phyloP scores from a whole-genome alignment of 805 yeast genomes.

The Candida silvatica region DNA sequence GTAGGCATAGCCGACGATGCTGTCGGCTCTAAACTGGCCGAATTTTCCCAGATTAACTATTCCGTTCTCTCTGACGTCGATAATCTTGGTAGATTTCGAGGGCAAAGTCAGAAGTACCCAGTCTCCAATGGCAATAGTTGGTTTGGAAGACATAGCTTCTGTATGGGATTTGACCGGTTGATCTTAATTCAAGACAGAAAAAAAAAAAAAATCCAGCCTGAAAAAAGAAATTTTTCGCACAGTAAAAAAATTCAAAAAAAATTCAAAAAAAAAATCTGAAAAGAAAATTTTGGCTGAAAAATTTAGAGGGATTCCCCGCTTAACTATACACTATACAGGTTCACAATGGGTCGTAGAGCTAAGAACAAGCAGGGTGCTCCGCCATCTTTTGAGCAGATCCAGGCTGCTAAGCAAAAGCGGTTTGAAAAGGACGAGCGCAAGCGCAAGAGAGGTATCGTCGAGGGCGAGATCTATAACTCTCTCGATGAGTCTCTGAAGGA shows the following conservation, averaged over 20 bases:
- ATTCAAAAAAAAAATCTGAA: neutral
- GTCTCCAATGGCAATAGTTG: slow-evolving; percentile 35
- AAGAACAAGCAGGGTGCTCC: slow-evolving; percentile 92
- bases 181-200: too few relatives aligned
- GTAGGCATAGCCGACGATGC: slow-evolving; percentile 69
- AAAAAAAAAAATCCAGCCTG: too few relatives aligned
- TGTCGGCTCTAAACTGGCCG: slow-evolving; percentile 73
- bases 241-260: slow-evolving; percentile 2
- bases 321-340: neutral
- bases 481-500: slow-evolving; percentile 14
- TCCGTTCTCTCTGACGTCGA: slow-evolving; percentile 54
- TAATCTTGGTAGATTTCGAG: slow-evolving; percentile 67
- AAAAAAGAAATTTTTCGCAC: neutral
- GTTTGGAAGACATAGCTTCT: neutral
- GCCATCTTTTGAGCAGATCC: slow-evolving; percentile 80
- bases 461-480: too few relatives aligned
- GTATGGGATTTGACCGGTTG: too few relatives aligned
- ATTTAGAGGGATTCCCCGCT: slow-evolving; percentile 4
- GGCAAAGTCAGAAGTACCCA: slow-evolving; percentile 69
- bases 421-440: slow-evolving; percentile 19
- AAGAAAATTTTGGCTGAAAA: slow-evolving; percentile 1
- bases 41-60: slow-evolving; percentile 79
- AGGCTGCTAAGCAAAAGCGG: slow-evolving; percentile 33
- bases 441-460: slow-evolving; percentile 23
- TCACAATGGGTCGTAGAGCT: slow-evolving; percentile 81